phyloP scores from a whole-genome alignment of 768 basidiomycete species.

The Suillus spraguei region DNA sequence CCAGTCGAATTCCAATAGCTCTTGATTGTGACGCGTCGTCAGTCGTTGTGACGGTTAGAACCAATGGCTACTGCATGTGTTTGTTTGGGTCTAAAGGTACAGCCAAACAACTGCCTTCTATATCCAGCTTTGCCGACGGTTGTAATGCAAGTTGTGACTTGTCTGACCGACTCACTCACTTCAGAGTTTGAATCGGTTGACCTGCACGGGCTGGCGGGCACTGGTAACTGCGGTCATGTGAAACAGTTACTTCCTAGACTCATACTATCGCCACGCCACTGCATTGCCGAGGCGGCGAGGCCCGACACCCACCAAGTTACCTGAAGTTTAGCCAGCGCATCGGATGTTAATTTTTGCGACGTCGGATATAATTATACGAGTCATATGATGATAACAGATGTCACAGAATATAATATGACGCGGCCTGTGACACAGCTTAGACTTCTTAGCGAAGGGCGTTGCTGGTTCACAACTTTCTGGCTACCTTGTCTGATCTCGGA shows the following conservation, averaged over 20 bases:
- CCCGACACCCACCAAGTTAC: background rate
- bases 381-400: no score
- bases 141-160: background rate
- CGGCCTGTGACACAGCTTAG: background rate
- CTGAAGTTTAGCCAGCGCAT: background rate
- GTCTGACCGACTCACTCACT: no score
- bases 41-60: slow-evolving; percentile 1
- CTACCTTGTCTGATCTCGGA: background rate
- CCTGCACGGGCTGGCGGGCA: no score
- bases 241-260: background rate
- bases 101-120: slow-evolving; percentile 29
- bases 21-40: slow-evolving; percentile 4
- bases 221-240: no score
- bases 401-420: no score
- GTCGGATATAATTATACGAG: no score
- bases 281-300: background rate
- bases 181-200: background rate
- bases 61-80: background rate
- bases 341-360: background rate
- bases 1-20: background rate
- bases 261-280: background rate
- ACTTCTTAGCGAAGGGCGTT: background rate
- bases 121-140: slow-evolving; percentile 9
- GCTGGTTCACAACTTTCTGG: background rate
- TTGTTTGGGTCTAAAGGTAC: slow-evolving; percentile 29